phyloP scores from a whole-genome alignment of 1,284 basidiomycete species.

The Moesziomyces sp. region DNA sequence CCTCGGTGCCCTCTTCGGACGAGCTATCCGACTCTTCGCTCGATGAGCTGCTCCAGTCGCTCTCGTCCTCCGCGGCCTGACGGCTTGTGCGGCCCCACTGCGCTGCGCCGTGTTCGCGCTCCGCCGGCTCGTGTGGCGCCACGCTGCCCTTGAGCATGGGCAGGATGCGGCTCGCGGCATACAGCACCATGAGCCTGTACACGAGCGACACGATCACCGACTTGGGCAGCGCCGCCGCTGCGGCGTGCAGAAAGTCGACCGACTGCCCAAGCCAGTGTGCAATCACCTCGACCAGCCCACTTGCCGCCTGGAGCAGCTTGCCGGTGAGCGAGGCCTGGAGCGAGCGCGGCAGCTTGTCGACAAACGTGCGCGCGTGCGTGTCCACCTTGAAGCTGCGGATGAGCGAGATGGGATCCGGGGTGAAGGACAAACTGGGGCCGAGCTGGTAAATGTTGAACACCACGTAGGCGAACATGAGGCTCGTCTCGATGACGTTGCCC shows the following conservation, averaged over 20 bases:
- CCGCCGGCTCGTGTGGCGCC: slow-evolving; percentile 1
- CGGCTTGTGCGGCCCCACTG: slow-evolving; percentile 22
- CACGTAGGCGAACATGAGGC: slow-evolving; percentile 65
- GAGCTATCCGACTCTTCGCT: slow-evolving; percentile 7
- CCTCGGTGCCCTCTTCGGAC: slow-evolving; percentile 13
- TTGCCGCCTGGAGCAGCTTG: slow-evolving; percentile 41
- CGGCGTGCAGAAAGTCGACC: slow-evolving; percentile 55
- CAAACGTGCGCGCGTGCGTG: slow-evolving; percentile 37
- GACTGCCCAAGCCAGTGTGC: slow-evolving; percentile 55
- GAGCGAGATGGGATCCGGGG: slow-evolving; percentile 62
- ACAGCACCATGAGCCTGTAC: slow-evolving; percentile 64
- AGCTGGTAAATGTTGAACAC: slow-evolving; percentile 66
- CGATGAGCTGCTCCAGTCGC: slow-evolving; percentile 23
- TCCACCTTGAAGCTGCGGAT: slow-evolving; percentile 63
- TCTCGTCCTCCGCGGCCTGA: not conserved
- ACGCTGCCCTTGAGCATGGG: slow-evolving; percentile 54
- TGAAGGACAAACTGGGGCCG: slow-evolving; percentile 54
- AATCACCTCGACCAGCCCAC: slow-evolving; percentile 47
- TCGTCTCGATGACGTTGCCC: slow-evolving; percentile 66
- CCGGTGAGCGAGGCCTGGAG: slow-evolving; percentile 29
- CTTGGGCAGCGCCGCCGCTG: slow-evolving; percentile 58
- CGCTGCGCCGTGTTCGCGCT: not conserved
- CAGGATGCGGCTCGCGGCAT: slow-evolving; percentile 62
- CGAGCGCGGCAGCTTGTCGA: slow-evolving; percentile 27
- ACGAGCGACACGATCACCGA: slow-evolving; percentile 63